These are phyloP conservation scores for Colletotrichum lini DNA, from an alignment of 2,329 filamentous ascomycete genomes.

Conservation along the genomic window DNA sequence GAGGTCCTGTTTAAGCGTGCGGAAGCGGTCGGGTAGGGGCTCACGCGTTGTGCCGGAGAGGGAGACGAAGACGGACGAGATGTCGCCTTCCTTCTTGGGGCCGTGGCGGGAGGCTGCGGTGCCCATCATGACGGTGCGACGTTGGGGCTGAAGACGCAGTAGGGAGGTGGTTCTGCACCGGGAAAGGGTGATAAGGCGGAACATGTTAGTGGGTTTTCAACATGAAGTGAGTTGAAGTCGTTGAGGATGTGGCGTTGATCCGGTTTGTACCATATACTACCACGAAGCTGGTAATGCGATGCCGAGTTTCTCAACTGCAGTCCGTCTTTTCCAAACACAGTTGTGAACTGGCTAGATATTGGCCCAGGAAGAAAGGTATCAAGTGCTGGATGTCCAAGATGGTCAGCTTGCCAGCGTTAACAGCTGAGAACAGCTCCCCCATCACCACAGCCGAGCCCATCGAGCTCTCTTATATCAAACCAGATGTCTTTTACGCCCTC, in stretches of 20 bases:
- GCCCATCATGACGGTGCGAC: conserved; percentile 35
- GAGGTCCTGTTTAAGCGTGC: conserved; percentile 68
- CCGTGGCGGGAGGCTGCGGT: conserved; percentile 1
- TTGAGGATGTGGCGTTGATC: neutral
- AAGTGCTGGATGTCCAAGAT: neutral
- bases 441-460: neutral
- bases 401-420: neutral
- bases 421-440: neutral
- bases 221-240: neutral
- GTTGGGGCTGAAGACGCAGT: neutral
- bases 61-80: conserved; percentile 74
- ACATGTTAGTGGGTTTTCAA: neutral
- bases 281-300: neutral
- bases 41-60: conserved; percentile 62
- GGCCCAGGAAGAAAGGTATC: neutral
- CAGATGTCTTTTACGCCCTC: neutral
- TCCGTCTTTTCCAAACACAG: neutral
- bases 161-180: neutral
- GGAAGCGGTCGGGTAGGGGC: conserved; percentile 69
- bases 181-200: neutral
- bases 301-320: neutral
- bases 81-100: conserved; percentile 71
- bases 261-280: neutral
- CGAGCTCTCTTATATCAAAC: neutral
- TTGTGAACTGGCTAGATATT: neutral